Percentiles rank a stretch among this genome's conserved stretches.
phyloP scores from a whole-genome alignment of 345 rosid genomes.

The Salix caprea region DNA sequence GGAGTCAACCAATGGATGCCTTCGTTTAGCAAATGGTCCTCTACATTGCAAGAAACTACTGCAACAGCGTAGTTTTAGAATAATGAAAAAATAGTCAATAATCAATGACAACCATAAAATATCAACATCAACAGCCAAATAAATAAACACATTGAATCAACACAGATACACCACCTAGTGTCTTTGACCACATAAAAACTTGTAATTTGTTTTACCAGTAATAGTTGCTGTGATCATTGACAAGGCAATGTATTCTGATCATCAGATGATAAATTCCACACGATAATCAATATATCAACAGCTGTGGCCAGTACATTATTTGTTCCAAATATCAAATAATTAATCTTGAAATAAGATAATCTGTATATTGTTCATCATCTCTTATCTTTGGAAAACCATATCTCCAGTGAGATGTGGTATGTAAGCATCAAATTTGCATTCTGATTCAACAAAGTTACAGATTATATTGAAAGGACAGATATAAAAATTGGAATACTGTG shows the following conservation, averaged over 20 bases:
- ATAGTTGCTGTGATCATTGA: not conserved
- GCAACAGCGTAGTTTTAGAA: conserved; percentile 27
- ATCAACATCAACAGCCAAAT: not conserved
- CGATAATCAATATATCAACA: not conserved
- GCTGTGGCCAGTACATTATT: not conserved
- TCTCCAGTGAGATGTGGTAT: not conserved
- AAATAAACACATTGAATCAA: not conserved
- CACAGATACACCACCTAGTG: not conserved
- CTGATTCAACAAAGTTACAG: not conserved
- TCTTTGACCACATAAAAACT: not conserved
- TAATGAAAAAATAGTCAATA: not conserved
- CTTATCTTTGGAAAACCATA: not conserved
- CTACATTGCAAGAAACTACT: conserved; percentile 88
- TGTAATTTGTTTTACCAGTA: not conserved
- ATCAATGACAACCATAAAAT: conserved; percentile 10
- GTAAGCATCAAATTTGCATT: not conserved
- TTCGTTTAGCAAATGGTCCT: conserved; percentile 90
- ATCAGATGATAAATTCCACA: not conserved
- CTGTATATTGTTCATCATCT: not conserved
- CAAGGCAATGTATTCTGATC: not conserved
- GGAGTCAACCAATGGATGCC: conserved; percentile 82
- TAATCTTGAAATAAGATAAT: not conserved
- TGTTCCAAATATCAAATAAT: not conserved
- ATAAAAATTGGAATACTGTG: not conserved
- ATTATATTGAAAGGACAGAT: not conserved